Base-by-base conservation (phyloP, 345 rosid genomes). In the Pistacia vera region DNA sequence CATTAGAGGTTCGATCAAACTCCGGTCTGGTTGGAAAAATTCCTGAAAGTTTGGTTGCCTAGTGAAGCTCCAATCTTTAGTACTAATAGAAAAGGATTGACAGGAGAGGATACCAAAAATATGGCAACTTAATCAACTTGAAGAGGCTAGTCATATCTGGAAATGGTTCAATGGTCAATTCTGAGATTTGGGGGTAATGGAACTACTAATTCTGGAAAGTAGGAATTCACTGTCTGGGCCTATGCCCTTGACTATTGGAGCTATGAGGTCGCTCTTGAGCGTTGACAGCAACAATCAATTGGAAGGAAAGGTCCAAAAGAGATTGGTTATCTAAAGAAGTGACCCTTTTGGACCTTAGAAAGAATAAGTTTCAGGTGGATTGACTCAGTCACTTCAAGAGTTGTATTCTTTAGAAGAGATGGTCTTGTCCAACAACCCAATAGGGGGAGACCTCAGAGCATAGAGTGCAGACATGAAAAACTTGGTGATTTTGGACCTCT, bases 251-350 rank as follows among this genome's bases (percentile, higher is more conserved):
- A 78, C 87, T 75, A 33, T 93, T 41, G 90, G 92, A 58, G 83
- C 85, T 17, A 33, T 95, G 83, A 68, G 72, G 56, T 90, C 97
- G 30, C 85, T 96, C 28, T 78, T 95, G 83, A 96, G 93, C 85
- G 91, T 95, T 62, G 98, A 93, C 79, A 93, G 98, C 84, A 82
- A 85, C 88, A 93, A 96, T 74, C 71, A 72, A 71, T 81, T 92
- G 72, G 83, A 83, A 67, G 93, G 97, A 5, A 70, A 75, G 67
- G 66, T 91, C 68, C 96, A 5, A 59, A 4, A 58, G 90, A 80
- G 76, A 77, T 90, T 35, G 85, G 88, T 46, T 63, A 69, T 69
- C 72, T 95, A 44, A 90, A 83, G 86, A 92, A 90, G 68, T 93
- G 77, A 92, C 95, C 46, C 93, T 95, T 57, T 75, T 95, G 80